Evolutionary conservation across 768 basidiomycete species (phyloP).

Genomic region (Termitomyces sp.): DNA sequence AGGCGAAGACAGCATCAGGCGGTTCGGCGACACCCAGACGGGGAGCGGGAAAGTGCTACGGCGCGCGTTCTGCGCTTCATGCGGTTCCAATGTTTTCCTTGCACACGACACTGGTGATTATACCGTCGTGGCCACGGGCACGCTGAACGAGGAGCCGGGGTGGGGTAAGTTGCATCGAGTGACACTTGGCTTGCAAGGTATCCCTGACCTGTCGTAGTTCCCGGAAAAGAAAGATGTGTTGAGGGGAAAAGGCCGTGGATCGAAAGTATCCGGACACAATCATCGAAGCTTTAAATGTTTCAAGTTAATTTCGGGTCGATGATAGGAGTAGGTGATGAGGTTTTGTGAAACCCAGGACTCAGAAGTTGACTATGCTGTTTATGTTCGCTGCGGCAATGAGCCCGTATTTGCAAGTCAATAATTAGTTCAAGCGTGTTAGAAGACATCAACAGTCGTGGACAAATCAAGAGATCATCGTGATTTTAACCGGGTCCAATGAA

Average conservation of each 20-base stretch:
- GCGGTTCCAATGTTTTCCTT: constrained; percentile 31
- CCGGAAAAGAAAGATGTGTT: not conserved
- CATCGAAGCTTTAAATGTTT: constrained; percentile 4
- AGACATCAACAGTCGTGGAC: too few species aligned
- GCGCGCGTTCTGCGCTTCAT: constrained; percentile 27
- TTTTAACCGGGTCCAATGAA: not conserved
- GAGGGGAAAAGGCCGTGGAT: constrained; percentile 11
- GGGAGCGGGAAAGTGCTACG: constrained; percentile 22
- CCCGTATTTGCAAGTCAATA: too few species aligned
- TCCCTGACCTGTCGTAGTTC: constrained; percentile 1
- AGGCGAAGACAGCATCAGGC: constrained; percentile 22
- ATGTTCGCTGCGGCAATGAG: too few species aligned
- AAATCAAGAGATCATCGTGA: not conserved
- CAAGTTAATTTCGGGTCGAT: not conserved
- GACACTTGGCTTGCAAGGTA: not conserved
- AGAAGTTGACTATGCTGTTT: too few species aligned
- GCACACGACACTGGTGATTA: constrained; percentile 2
- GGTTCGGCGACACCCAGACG: constrained; percentile 23
- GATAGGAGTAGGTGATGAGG: not conserved
- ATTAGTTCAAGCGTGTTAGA: too few species aligned
- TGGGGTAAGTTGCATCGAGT: constrained; percentile 8
- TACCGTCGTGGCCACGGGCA: constrained; percentile 8
- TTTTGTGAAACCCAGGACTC: too few species aligned
- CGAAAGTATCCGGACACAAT: constrained; percentile 3
- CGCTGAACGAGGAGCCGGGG: constrained; percentile 7